Base-by-base conservation (phyloP, 23 red algal genomes). In the Cyanidiococcus yangmingshanensis region DNA sequence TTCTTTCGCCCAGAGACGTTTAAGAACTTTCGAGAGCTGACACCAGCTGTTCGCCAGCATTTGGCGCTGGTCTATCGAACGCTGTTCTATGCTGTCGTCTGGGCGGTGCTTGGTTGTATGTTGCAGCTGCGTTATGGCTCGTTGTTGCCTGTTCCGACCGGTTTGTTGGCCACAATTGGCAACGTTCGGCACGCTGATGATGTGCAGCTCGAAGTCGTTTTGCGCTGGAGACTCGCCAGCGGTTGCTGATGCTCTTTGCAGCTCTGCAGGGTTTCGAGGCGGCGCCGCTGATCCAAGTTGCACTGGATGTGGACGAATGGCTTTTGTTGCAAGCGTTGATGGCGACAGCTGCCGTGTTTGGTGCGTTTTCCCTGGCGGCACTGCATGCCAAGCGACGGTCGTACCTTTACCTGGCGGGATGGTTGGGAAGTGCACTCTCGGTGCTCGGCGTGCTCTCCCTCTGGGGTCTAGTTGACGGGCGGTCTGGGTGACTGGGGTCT, bases 381-480 rank as follows among this genome's bases (percentile, higher is more conserved):
- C 39, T 91, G 33, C 77, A 89, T 27, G 87, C 88, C 18, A 39
- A 59, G 32, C 76, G 89, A 31, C 58, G 77, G 36, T 83, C 77
- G 3, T 98, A 91, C 59, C 82, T 98, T 15, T 90, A 79, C 74
- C 68, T 98, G 41, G 81, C 76, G 21, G 79, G 80, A 16, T 75
- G 79, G 30, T 76, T 91, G 31, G 77, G 76, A 41, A 78, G 79
- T 2, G 85, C 76, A 1, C 38, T 98, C 38, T 89, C 77, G 1
- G 84, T 82, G 0, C 37, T 98, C 37, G 37, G 74, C 1, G n/a
- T 79, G 50, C 24, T 98, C 36, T 58, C 41, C 1, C 1, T 81
- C 0, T 81, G 59, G 36, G 35, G 21, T 12, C 36, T 95, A 39
- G 57, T n/a, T 86, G 33, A 81, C 77, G 18, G 41, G 58, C 39